Percentiles rank a stretch among this genome's conserved stretches.
Conservation (phyloP, 2,329 filamentous ascomycete species). For the Trichoderma sp. region DNA sequence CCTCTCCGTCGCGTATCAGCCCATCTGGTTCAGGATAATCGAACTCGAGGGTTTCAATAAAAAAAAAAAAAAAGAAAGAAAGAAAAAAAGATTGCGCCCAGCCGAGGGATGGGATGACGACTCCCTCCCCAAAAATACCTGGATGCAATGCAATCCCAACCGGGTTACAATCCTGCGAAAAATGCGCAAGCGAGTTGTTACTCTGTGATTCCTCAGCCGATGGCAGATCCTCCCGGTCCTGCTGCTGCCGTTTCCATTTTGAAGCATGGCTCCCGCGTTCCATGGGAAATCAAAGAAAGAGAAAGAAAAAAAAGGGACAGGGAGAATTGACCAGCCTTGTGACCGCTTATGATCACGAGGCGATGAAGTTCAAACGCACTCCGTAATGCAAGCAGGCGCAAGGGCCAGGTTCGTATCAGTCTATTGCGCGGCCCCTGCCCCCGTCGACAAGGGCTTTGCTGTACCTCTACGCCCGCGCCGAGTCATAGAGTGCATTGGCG, state of each 20-base stretch:
- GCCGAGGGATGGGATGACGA: neutral
- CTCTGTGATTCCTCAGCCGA: neutral
- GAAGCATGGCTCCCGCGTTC: neutral
- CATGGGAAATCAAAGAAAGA: neutral
- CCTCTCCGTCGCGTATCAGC: neutral
- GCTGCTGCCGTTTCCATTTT: neutral
- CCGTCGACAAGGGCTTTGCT: conserved; percentile 5
- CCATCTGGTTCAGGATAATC: neutral
- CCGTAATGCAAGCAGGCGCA: conserved; percentile 5
- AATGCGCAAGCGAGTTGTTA: neutral
- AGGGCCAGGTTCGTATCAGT: conserved; percentile 15
- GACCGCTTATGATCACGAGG: conserved; percentile 18
- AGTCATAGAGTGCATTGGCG: conserved; percentile 18
- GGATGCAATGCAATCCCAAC: neutral
- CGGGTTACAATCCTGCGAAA: neutral
- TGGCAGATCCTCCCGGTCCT: neutral
- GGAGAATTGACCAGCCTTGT: conserved; percentile 11
- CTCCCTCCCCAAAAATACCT: neutral
- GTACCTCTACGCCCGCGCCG: conserved; percentile 15
- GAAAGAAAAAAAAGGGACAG: neutral
- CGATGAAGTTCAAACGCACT: conserved; percentile 5
- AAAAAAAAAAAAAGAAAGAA: no score
- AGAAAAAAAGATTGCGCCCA: no score
- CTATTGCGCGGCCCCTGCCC: conserved; percentile 7
- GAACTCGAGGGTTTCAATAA: neutral